Percentiles rank a stretch among this genome's conserved stretches.
phyloP scores from a whole-genome alignment of 495 filamentous ascomycete species.

The Hypoxylon subgilvum region DNA sequence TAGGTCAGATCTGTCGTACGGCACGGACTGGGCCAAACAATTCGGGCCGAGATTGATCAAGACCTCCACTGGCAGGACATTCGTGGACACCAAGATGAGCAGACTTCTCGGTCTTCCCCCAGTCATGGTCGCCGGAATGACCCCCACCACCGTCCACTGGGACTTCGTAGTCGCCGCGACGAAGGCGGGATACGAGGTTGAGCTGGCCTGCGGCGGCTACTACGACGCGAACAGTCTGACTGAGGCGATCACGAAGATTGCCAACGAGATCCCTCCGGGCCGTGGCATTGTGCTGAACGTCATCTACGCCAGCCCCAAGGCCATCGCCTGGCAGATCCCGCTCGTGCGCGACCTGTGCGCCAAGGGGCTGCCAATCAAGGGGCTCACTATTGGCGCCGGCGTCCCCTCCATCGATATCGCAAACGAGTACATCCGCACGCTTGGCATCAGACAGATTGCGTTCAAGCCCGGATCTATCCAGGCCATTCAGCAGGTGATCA shows the following conservation, averaged over 20 bases:
- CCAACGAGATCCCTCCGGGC: conserved; percentile 75
- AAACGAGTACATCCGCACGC: conserved; percentile 78
- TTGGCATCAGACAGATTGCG: conserved; percentile 78
- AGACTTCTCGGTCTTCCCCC: conserved; percentile 79
- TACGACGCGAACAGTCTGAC: conserved; percentile 79
- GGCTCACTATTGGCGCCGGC: conserved; percentile 81
- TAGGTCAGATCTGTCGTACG: conserved; percentile 75
- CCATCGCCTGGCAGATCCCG: conserved; percentile 89
- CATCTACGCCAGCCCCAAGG: conserved; percentile 83
- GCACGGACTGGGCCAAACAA: conserved; percentile 85
- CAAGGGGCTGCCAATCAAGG: conserved; percentile 81
- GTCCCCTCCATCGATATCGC: conserved; percentile 81
- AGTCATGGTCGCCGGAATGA: conserved; percentile 96
- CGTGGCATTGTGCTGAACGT: conserved; percentile 85
- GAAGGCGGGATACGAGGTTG: conserved; percentile 93
- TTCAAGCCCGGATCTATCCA: conserved; percentile 83
- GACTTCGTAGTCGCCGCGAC: conserved; percentile 95
- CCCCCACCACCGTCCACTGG: conserved; percentile 90
- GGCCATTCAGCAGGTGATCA: conserved; percentile 78
- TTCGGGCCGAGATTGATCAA: conserved; percentile 76
- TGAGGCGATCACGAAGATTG: conserved; percentile 77
- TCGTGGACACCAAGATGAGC: conserved; percentile 89
- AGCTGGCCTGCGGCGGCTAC: conserved; percentile 85
- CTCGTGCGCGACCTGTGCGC: conserved; percentile 73
- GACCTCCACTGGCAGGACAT: conserved; percentile 75